Evolutionary conservation across 1,284 basidiomycete genomes (phyloP), one percentile per base, ranked within the genome.

Genomic region (Papiliotrema fonsecae): DNA sequence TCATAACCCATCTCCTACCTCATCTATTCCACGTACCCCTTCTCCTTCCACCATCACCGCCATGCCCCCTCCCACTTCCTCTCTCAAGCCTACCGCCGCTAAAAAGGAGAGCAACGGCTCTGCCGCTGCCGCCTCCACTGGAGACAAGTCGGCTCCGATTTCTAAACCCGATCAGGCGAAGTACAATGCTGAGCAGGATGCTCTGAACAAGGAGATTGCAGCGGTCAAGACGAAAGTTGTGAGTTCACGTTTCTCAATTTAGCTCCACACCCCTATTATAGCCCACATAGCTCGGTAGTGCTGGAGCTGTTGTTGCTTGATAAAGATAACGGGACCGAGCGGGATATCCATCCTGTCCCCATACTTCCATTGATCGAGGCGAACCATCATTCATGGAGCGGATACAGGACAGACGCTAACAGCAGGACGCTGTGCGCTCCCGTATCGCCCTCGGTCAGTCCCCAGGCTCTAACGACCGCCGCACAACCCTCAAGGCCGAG

Each of bases 141-240:
- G 75, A 51, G 77, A 76, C 62, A 77, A 78, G 59, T 71, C 75
- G 60, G 78, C 79, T 39, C 62, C 59, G 34, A 49, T 73, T n/a
- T 63, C 74, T 39, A 87, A 78, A 71, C 90, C 91, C 27, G 90
- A 93, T 78, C 89, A 89, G 75, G 78, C 77, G 40, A 76, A 74
- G 27, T 87, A 86, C 71, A 87, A 93, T 54, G 79, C 78, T 21
- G 89, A 94, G 75, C 90, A 94, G 76, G 83, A 86, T 42, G 81
- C 74, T 59, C 75, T 93, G 60, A 91, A 87, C 75, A 75, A 79
- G 32, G 86, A 92, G 66, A 92, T 96, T 63, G 89, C 90, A 49
- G 79, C 75, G 42, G 73, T 89, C 43, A 88, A 93, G 74, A 71
- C 73, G 31, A 85, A 89, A 75, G 75, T 91, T 55, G 91, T 91